Base-by-base conservation (phyloP, 768 basidiomycete species). In the Polyporus arcularius region DNA sequence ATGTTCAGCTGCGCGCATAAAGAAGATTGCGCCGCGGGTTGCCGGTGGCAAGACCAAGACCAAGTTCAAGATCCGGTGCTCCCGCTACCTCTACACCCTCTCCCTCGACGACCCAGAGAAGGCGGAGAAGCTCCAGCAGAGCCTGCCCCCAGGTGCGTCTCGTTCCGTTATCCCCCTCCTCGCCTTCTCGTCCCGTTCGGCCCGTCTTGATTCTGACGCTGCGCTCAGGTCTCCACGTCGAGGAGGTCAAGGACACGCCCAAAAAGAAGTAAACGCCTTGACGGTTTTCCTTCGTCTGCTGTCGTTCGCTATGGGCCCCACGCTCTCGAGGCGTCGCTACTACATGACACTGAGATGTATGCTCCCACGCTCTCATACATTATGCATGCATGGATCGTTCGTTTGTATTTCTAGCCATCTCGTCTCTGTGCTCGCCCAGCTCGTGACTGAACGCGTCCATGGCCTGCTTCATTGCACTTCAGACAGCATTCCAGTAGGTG, bases 61-160 rank as follows among this genome's bases (percentile, higher is more conserved):
- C 73, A 99, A 98, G 81, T 98, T 98, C 88, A 99, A 99, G 85
- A 87, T 99, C 74, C 86, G 97, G 75, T 98, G 96, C 82, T 90
- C 92, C 62, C 85, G 92, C 75, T 95, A 95, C 78, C 88, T 96
- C 63, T 99, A 99, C 88, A 98, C 97, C n/a, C 86, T 98, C 65
- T 85, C 88, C 63, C 77, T 98, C 74, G 90, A 94, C 75, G 97
- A 99, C 80, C 86, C 92, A 72, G 95, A 97, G 77, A 98, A 98
- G 84, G 96, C 97, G 42, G 95, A 97, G 76, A 99, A 98, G 83
- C 87, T 99, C 70, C 86, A 89, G 82, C 92, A 92, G 82, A 89
- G 87, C 72, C 82, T 99, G 53, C 96, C 96, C 55, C 97, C 97
- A 71, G 93, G 96, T 96, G 72, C 70, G 90, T 78, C 7, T 54